Evolutionary conservation across 306 rosid genomes (phyloP).

Genomic region (Delonix regia): DNA sequence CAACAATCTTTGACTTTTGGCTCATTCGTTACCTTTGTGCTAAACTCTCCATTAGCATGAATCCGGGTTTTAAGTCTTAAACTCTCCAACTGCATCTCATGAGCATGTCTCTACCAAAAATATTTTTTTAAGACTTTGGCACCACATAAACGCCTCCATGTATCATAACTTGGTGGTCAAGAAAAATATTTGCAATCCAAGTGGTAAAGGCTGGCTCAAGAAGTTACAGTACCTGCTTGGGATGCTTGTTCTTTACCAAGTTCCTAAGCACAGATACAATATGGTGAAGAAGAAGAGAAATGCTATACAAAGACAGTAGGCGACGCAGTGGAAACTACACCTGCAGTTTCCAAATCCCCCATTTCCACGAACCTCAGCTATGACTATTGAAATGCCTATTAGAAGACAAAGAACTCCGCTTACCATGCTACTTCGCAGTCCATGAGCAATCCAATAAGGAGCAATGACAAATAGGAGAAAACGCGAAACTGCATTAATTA

Average conservation of each 20-base stretch:
- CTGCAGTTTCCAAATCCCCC: slow-evolving; percentile 24
- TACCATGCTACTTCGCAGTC: slow-evolving; percentile 40
- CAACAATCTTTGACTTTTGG: not conserved
- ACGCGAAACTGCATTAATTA: slow-evolving; percentile 46
- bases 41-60: not conserved
- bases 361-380: slow-evolving; percentile 31
- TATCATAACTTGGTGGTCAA: not conserved
- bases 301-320: slow-evolving; percentile 36
- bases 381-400: slow-evolving; percentile 35
- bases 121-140: not conserved
- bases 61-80: not conserved
- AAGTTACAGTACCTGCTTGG: not conserved
- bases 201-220: not conserved
- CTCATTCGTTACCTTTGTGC: not conserved
- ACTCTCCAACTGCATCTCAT: too few relatives aligned
- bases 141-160: not conserved
- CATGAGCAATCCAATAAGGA: slow-evolving; percentile 45
- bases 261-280: slow-evolving; percentile 35
- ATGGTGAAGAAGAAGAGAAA: slow-evolving; percentile 47
- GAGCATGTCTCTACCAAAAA: not conserved
- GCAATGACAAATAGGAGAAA: slow-evolving; percentile 47
- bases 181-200: not conserved
- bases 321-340: slow-evolving; percentile 31
- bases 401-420: slow-evolving; percentile 47
- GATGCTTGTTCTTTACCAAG: slow-evolving; percentile 26